Evolutionary conservation across 1,139 yeast genomes (phyloP).

Genomic region (Geotrichum cucujoidarum): DNA sequence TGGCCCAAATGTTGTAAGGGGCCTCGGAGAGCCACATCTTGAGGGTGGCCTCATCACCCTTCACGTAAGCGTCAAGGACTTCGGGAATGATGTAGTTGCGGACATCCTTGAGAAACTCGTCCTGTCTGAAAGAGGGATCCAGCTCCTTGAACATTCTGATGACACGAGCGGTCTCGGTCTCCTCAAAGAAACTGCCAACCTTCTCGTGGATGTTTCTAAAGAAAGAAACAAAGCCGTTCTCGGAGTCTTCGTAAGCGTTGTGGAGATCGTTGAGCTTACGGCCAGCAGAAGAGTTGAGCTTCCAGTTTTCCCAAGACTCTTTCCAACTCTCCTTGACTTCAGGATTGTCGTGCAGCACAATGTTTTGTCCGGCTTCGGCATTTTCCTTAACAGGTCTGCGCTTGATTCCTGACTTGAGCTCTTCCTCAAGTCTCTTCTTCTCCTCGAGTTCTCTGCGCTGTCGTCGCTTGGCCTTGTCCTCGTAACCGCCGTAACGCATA

Average conservation of each 20-base stretch:
- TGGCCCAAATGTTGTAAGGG: slow-evolving; percentile 90
- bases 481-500: slow-evolving; percentile 88
- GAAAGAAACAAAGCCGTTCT: slow-evolving; percentile 81
- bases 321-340: slow-evolving; percentile 66
- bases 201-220: slow-evolving; percentile 77
- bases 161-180: slow-evolving; percentile 93
- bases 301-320: slow-evolving; percentile 49
- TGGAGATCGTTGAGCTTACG: slow-evolving; percentile 57
- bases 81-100: slow-evolving; percentile 95
- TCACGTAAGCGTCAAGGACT: slow-evolving; percentile 88
- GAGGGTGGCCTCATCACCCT: slow-evolving; percentile 79
- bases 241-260: slow-evolving; percentile 78
- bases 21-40: slow-evolving; percentile 96
- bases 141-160: slow-evolving; percentile 76
- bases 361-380: slow-evolving; percentile 79
- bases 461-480: slow-evolving; percentile 77
- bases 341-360: slow-evolving; percentile 82
- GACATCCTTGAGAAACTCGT: slow-evolving; percentile 74
- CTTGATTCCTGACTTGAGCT: slow-evolving; percentile 53
- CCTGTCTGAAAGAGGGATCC: slow-evolving; percentile 84
- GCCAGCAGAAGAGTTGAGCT: slow-evolving; percentile 57
- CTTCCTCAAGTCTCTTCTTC: slow-evolving; percentile 44
- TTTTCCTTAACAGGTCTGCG: slow-evolving; percentile 65
- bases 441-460: slow-evolving; percentile 50
- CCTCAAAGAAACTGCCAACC: slow-evolving; percentile 84